Evolutionary conservation across 495 filamentous ascomycete genomes (phyloP), one percentile per base, ranked within the genome.

Genomic region (Xylaria longipes): DNA sequence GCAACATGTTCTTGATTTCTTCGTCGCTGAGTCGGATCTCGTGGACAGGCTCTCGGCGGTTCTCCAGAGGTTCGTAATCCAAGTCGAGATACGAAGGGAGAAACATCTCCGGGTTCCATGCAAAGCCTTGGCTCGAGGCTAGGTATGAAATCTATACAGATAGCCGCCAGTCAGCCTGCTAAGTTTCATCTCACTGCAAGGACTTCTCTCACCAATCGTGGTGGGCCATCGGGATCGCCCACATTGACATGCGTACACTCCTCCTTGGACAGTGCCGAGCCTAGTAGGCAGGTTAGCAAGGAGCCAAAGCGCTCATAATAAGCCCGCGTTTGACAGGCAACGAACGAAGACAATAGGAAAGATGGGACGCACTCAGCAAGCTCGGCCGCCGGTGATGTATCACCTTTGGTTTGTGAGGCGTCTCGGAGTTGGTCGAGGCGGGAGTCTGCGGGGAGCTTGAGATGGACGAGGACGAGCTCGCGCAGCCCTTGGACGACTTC

Each of bases 201-300:
- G 46, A 48, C 11, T 52, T 31, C 29, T 65, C 89, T 80, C 80
- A 91, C 90, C 83, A 92, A 80, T 61, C 90, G 82, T 27, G 88
- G 88, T 22, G 85, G 85, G 31, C 88, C 88, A 69, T 91, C 89
- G 6, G 85, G 84, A 52, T 90, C 85, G 25, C 87, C 89, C 65
- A 92, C 88, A 74, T 91, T 91, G 75, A 92, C 85, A 22, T 91
- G 90, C 3, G 87, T 91, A 73, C 88, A 89, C 79, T 92, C 90
- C 69, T 89, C 83, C 76, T 90, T 88, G 48, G 85, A 85, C 62
- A 92, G 78, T 7, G 89, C 89, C 37, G 87, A 85, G 77, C 90
- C 90, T 92, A 60, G 27, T 35, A 33, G 71, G 37, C 62, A 71
- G 64, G 67, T 75, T 45, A 79, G 72, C 68, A 63, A 39, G 27